These are phyloP conservation scores for Houttuynia cordata DNA, from an alignment of 164 flowering plant species.

Conservation along the genomic window DNA sequence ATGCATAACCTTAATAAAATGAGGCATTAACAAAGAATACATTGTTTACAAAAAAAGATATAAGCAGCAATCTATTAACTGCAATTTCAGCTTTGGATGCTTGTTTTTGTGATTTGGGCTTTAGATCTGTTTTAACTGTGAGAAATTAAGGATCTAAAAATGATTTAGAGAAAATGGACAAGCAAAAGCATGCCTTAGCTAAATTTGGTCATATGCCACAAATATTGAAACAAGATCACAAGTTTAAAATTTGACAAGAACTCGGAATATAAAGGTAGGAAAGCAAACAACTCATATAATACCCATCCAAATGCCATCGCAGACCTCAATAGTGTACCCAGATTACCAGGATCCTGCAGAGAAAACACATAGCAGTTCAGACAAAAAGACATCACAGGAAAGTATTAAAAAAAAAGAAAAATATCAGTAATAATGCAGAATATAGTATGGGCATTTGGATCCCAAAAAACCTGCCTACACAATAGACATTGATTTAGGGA, in stretches of 20 bases:
- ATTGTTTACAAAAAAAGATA: not conserved
- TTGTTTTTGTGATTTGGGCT: not conserved
- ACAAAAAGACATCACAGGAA: not conserved
- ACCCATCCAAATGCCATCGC: slow-evolving; percentile 94
- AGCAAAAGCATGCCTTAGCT: no score
- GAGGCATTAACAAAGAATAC: no score
- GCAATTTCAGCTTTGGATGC: not conserved
- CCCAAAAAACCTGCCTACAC: not conserved
- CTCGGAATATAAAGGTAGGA: not conserved
- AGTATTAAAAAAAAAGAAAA: not conserved
- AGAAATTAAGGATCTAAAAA: no score
- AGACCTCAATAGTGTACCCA: slow-evolving; percentile 81
- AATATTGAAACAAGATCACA: not conserved
- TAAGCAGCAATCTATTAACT: not conserved
- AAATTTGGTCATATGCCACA: not conserved
- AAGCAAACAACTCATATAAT: slow-evolving; percentile 5
- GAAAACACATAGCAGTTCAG: not conserved
- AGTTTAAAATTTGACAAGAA: no score
- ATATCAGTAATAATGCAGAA: not conserved
- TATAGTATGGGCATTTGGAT: not conserved
- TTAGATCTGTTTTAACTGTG: no score
- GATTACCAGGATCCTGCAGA: slow-evolving; percentile 93
- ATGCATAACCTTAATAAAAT: no score
- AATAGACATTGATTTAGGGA: not conserved
- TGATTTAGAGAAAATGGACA: no score